Percentiles rank a stretch among this genome's conserved stretches.
Evolutionary conservation across 805 yeast species (phyloP).

Genomic region (Pichia paraexigua): DNA sequence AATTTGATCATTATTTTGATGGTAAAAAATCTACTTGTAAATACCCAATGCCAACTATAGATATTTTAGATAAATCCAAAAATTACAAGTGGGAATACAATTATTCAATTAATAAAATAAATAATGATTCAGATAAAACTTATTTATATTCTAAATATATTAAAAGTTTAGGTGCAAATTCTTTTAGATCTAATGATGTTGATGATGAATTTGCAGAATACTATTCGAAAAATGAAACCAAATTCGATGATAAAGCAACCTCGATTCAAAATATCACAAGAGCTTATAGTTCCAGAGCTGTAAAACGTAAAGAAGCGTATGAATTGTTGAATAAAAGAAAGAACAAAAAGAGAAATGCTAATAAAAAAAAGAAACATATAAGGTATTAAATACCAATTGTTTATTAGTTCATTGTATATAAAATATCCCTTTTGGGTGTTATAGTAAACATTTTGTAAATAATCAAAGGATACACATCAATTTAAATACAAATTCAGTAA

Average conservation of each 20-base stretch:
- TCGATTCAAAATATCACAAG: constrained; percentile 21
- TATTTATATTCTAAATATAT: constrained; percentile 9
- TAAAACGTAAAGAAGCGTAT: constrained; percentile 12
- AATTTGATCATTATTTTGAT: constrained; percentile 30
- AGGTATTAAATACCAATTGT: not conserved
- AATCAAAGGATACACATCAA: not conserved
- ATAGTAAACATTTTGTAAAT: not conserved
- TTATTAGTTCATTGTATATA: not conserved
- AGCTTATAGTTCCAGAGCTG: constrained; percentile 29
- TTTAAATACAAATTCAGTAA: not conserved
- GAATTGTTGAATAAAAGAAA: not conserved
- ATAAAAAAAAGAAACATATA: not conserved
- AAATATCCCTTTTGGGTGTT: not conserved
- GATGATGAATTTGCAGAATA: constrained; percentile 10
- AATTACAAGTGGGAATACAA: constrained; percentile 22
- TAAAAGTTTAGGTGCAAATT: constrained; percentile 9
- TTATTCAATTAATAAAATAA: constrained; percentile 18
- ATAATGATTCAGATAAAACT: constrained; percentile 9
- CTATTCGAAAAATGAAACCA: constrained; percentile 8
- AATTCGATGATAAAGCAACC: constrained; percentile 18
- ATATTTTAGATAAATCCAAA: constrained; percentile 14
- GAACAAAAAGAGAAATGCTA: not conserved
- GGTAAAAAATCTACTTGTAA: constrained; percentile 18
- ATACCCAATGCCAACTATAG: constrained; percentile 27
- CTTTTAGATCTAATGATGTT: constrained; percentile 4